Percentiles rank a stretch among this genome's conserved stretches.
phyloP scores from a whole-genome alignment of 768 basidiomycete species.

The Rhizopogon vesiculosus region DNA sequence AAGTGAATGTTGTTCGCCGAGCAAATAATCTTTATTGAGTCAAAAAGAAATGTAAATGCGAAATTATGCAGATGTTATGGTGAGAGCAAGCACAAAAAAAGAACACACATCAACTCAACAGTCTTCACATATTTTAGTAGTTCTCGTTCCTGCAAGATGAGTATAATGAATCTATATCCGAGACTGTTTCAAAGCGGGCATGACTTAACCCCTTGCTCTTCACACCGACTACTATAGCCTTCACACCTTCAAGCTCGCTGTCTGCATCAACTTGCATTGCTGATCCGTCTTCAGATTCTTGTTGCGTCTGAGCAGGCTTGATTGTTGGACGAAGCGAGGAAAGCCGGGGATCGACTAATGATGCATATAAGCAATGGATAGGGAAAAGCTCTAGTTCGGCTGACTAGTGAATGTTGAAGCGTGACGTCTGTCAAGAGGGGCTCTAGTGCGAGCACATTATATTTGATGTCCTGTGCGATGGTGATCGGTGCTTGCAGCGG shows the following conservation, averaged over 20 bases:
- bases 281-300: constrained; percentile 23
- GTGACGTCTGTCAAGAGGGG: constrained; percentile 46
- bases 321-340: constrained; percentile 47
- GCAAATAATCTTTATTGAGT: background rate
- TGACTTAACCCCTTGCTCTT: constrained; percentile 67
- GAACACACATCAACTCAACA: constrained; percentile 46
- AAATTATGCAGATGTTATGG: no score
- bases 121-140: constrained; percentile 68
- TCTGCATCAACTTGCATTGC: constrained; percentile 6
- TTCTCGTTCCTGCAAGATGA: constrained; percentile 51
- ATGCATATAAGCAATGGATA: constrained; percentile 6
- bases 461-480: constrained; percentile 58
- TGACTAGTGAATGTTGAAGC: constrained; percentile 72
- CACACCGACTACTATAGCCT: constrained; percentile 73
- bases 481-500: constrained; percentile 64
- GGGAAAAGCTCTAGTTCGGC: constrained; percentile 14
- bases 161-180: constrained; percentile 6
- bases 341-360: constrained; percentile 54
- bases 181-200: background rate
- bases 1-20: no score
- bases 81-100: background rate
- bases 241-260: constrained; percentile 44
- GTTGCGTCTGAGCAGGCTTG: constrained; percentile 11
- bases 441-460: constrained; percentile 48
- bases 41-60: background rate